A percentile compares a stretch with the other conserved stretches of the same genome.
Evolutionary conservation across 163 green algal species (phyloP).

Genomic region (Scenedesmus sp.): DNA sequence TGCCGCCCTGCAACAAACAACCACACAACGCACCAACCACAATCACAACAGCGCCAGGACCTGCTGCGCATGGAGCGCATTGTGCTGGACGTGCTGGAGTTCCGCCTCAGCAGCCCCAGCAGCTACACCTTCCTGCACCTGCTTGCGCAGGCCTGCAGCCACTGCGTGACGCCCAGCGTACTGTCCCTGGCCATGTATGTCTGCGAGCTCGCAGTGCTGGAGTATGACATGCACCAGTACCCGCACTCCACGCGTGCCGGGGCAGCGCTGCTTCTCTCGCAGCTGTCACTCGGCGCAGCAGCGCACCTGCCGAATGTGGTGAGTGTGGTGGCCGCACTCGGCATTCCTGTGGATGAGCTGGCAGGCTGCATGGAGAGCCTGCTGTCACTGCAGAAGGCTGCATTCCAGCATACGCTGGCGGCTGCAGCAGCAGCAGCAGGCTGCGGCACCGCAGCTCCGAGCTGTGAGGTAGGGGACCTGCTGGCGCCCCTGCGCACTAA

Average conservation of each 20-base stretch:
- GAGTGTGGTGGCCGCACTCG: not conserved
- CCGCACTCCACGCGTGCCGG: conserved; percentile 63
- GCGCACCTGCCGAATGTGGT: not conserved
- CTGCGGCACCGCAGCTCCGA: not conserved
- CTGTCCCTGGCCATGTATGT: conserved; percentile 67
- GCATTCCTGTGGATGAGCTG: not conserved
- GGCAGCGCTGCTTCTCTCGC: conserved; percentile 60
- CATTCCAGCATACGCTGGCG: not conserved
- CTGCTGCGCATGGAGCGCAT: conserved; percentile 74
- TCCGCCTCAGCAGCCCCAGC: conserved; percentile 64
- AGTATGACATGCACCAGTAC: conserved; percentile 64
- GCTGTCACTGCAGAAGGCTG: conserved; percentile 28
- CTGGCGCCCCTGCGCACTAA: conserved; percentile 30
- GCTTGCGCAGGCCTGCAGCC: conserved; percentile 41
- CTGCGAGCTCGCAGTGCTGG: conserved; percentile 71
- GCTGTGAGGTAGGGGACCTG: conserved; percentile 7
- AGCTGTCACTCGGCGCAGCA: not conserved
- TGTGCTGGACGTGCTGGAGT: conserved; percentile 70
- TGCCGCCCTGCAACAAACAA: not conserved
- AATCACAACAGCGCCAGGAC: conserved; percentile 18
- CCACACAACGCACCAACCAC: not conserved
- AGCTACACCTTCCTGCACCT: conserved; percentile 72
- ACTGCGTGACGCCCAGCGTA: conserved; percentile 11
- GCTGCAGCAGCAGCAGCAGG: conserved; percentile 3
- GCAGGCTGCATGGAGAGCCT: not conserved